Conservation (phyloP, 2,329 filamentous ascomycete genomes). For the Gremmenia infestans region DNA sequence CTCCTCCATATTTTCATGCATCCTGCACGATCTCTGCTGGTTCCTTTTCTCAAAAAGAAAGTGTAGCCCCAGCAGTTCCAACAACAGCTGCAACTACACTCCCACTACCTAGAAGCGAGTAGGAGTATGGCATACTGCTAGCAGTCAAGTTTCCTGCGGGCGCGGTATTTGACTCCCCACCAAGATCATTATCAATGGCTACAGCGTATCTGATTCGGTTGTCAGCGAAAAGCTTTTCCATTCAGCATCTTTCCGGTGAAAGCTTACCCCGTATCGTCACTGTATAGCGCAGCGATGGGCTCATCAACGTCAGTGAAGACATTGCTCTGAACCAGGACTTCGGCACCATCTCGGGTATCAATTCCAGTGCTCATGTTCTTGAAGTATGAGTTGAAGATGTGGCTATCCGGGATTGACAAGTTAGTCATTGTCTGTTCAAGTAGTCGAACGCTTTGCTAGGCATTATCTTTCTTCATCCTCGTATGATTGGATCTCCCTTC, state of each 20-base stretch:
- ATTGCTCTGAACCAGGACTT: slow-evolving; percentile 54
- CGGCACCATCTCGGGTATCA: slow-evolving; percentile 52
- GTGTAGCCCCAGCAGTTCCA: slow-evolving; percentile 32
- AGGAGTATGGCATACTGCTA: slow-evolving; percentile 47
- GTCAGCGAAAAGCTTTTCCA: slow-evolving; percentile 36
- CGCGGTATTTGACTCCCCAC: slow-evolving; percentile 43
- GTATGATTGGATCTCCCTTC: no score
- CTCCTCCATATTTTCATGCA: no score
- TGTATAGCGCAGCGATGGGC: slow-evolving; percentile 29
- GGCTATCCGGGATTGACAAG: slow-evolving; percentile 29
- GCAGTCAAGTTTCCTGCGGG: slow-evolving; percentile 42
- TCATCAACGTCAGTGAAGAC: slow-evolving; percentile 40
- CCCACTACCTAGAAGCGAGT: slow-evolving; percentile 45
- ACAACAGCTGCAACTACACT: slow-evolving; percentile 38
- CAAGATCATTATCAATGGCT: slow-evolving; percentile 42
- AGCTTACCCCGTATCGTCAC: slow-evolving; percentile 12
- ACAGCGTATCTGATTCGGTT: slow-evolving; percentile 37
- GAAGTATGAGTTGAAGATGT: slow-evolving; percentile 45
- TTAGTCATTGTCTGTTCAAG: slow-evolving; percentile 35
- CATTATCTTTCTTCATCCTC: no score
- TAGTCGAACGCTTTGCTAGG: no score
- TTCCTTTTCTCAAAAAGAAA: slow-evolving; percentile 26
- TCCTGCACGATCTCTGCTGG: no score
- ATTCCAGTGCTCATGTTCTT: slow-evolving; percentile 44
- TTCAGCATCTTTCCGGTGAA: neutral